Base-by-base conservation (phyloP, 2,329 filamentous ascomycete species). In the Curvularia sp. region DNA sequence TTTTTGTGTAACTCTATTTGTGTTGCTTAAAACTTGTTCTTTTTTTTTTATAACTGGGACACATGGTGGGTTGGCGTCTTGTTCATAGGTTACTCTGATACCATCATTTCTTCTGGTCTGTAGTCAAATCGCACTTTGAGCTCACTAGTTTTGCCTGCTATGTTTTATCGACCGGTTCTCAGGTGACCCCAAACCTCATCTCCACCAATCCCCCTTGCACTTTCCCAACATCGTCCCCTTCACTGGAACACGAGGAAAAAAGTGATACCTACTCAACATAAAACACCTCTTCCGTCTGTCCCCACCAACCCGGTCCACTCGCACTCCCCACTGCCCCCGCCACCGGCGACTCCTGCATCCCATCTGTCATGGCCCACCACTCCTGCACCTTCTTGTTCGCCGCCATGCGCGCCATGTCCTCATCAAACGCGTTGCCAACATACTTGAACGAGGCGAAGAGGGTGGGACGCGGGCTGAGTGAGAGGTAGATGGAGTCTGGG, bases 301-400 rank as follows among this genome's bases (percentile, higher is more conserved):
- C 87, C 89, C 89, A 91, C 89, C 89, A 91, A 10, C 82, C 82
- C 0, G 70, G 69, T 22, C 68, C 71, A 2, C 55, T 60, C 15
- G 53, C 58, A 28, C 68, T 72, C 10, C 72, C 72, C 26, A 63
- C 60, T 15, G 73, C 72, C 2, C 86, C 87, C 5, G 83, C 81
- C 64, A 85, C 83, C 30, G 89, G 72, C 6, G 68, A 75, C 62
- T 81, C 88, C 78, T 93, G 91, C 82, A 88, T 91, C 13, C 82
- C 81, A 75, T 94, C 91, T 49, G 91, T 93, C 87, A 93, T 89
- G 57, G 80, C 80, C 90, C 90, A 94, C 91, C 91, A 94, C 75
- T 90, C 87, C 55, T 86, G 84, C 33, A 93, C 89, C 70, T 88
- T 88, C 0, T 86, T 84, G 66, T 93, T 92, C 57, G 86, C 86